phyloP scores from a whole-genome alignment of 352 stramenopile species.

The Globisporangium nagaii region DNA sequence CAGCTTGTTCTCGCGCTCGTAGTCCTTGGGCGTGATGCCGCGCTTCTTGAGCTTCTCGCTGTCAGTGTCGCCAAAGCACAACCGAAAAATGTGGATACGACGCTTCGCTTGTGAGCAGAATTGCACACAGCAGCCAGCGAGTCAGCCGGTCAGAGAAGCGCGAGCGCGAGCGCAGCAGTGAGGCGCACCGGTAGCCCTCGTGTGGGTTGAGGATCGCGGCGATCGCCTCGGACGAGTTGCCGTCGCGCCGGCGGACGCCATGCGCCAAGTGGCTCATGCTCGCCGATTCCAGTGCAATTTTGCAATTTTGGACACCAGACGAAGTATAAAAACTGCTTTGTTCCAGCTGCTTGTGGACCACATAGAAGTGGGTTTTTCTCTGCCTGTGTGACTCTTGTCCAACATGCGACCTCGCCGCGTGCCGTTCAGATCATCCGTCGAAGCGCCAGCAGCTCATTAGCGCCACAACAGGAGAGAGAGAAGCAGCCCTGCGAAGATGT shows the following conservation, averaged over 20 bases:
- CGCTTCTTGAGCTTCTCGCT: conserved; percentile 55
- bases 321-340: conserved; percentile 1
- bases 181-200: conserved; percentile 40
- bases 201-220: conserved; percentile 57
- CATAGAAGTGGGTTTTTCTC: too few relatives aligned
- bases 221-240: conserved; percentile 66
- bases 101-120: not conserved
- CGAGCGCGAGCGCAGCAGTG: not conserved
- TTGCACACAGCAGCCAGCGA: not conserved
- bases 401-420: conserved; percentile 6
- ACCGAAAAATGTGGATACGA: not conserved
- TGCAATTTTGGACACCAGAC: not conserved
- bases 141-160: not conserved
- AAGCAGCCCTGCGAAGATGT: not conserved
- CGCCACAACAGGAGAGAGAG: not conserved
- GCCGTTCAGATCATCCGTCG: not conserved
- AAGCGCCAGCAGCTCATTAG: not conserved
- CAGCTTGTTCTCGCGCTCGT: conserved; percentile 60
- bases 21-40: conserved; percentile 55
- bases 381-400: conserved; percentile 16
- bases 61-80: not conserved
- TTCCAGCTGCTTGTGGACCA: too few relatives aligned
- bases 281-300: not conserved
- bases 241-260: conserved; percentile 51
- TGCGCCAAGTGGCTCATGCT: conserved; percentile 32